Evolutionary conservation across 2,329 filamentous ascomycete genomes (phyloP).

Genomic region (Xylaria sp.): DNA sequence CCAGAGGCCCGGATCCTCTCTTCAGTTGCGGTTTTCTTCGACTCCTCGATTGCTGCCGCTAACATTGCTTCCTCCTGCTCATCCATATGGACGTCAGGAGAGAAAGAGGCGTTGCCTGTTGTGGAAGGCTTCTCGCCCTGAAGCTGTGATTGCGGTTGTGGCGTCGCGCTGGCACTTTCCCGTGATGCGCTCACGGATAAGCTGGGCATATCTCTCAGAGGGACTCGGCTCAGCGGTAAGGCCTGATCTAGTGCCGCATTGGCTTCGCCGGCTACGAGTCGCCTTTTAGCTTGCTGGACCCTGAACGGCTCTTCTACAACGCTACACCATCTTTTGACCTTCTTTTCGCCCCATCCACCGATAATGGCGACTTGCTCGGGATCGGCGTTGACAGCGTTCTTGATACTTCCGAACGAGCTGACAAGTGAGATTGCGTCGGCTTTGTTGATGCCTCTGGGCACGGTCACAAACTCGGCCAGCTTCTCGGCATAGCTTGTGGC

Average conservation of each 20-base stretch:
- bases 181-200: slow-evolving; percentile 43
- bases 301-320: slow-evolving; percentile 88
- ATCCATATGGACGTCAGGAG: slow-evolving; percentile 54
- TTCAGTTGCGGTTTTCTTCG: slow-evolving; percentile 54
- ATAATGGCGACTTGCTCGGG: slow-evolving; percentile 86
- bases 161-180: slow-evolving; percentile 42
- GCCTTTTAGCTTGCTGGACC: slow-evolving; percentile 73
- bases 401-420: slow-evolving; percentile 89
- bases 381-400: slow-evolving; percentile 86
- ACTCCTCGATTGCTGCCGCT: slow-evolving; percentile 60
- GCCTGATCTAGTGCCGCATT: slow-evolving; percentile 52
- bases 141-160: slow-evolving; percentile 34
- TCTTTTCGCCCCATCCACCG: slow-evolving; percentile 95
- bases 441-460: slow-evolving; percentile 90
- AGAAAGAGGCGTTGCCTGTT: not conserved
- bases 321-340: slow-evolving; percentile 85
- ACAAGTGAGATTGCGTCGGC: slow-evolving; percentile 92
- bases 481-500: slow-evolving; percentile 85
- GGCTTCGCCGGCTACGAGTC: slow-evolving; percentile 44
- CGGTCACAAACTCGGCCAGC: slow-evolving; percentile 91
- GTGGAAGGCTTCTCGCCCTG: slow-evolving; percentile 13
- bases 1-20: slow-evolving; percentile 42
- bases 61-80: slow-evolving; percentile 63
- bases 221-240: slow-evolving; percentile 54
- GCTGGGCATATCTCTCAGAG: slow-evolving; percentile 55